A percentile compares a stretch with the other conserved stretches of the same genome.
phyloP scores from a whole-genome alignment of 495 filamentous ascomycete species.

The Penicillium lagena region DNA sequence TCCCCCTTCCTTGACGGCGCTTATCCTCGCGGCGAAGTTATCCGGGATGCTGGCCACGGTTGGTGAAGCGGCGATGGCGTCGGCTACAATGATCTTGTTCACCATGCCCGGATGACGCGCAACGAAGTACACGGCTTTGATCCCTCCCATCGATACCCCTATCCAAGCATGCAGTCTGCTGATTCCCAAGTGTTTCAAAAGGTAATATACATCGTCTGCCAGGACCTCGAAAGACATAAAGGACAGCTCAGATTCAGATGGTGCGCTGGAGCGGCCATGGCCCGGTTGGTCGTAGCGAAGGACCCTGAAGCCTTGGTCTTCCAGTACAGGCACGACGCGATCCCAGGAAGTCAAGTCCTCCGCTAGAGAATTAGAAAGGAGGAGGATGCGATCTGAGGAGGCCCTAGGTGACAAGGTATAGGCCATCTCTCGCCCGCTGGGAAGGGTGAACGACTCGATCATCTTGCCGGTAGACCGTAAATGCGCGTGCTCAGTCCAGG shows the following conservation, averaged over 20 bases:
- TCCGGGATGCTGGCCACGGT: constrained; percentile 12
- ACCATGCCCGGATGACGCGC: constrained; percentile 17
- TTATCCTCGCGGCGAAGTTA: constrained; percentile 15
- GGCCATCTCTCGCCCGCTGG: constrained; percentile 7
- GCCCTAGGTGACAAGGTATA: constrained; percentile 3
- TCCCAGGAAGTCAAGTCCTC: constrained; percentile 17
- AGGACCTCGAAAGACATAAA: constrained; percentile 17
- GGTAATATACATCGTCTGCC: constrained; percentile 19
- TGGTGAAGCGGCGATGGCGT: constrained; percentile 19
- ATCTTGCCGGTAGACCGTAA: not conserved
- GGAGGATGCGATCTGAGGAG: constrained; percentile 5
- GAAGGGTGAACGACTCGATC: constrained; percentile 4
- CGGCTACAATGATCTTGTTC: constrained; percentile 14
- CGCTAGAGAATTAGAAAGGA: constrained; percentile 21
- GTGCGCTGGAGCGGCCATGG: constrained; percentile 20
- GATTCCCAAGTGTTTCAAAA: constrained; percentile 14
- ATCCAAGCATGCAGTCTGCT: constrained; percentile 21
- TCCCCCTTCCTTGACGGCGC: constrained; percentile 12
- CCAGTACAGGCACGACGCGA: constrained; percentile 14
- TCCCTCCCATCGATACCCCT: constrained; percentile 27
- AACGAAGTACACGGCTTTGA: constrained; percentile 19
- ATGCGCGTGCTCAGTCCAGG: not conserved
- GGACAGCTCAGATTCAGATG: constrained; percentile 14
- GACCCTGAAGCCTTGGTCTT: constrained; percentile 14
- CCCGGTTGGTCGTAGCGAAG: constrained; percentile 28